Base-by-base conservation (phyloP, 441 rosid genomes). In the Dalechampia spathulata region DNA sequence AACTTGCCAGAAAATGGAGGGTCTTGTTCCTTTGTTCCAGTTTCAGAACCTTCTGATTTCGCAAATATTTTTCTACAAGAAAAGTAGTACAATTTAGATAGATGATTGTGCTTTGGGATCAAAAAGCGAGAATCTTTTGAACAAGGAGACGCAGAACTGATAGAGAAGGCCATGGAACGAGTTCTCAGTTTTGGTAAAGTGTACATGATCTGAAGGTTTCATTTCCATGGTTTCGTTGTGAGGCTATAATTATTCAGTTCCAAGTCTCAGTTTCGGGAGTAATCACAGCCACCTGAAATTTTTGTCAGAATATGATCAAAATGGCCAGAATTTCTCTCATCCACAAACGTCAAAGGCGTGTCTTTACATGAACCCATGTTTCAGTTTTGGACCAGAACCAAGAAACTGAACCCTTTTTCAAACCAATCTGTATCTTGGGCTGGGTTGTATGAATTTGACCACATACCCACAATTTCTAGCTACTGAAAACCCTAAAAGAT, bases 11-110 rank as follows among this genome's bases (percentile, higher is more conserved):
- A 69, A 66, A 69, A 48, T 13, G 74, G 23, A 55, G 72, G 71
- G 25, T 75, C 79, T 64, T 75, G 77, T 34, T 75, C 78, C n/a
- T 78, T 63, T 58, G 71, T 58, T 47, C 82, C 75, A 49, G 63
- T 61, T 61, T 78, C 78, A 58, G 73, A 56, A 23, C 70, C 71
- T 19, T 77, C 76, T 6, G 87, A 65, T 49, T 58, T 83, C 60
- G 83, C 83, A 43, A 69, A 60, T 26, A 75, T 37, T 59, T 52
- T 66, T 37, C 45, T 36, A 52, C 52, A 50, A 44, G 72, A 44
- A 58, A 75, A 42, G 22, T 71, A 37, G 22, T 69, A 40, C 64
- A 55, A 66, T 34, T 72, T 75, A 26, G 52, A 60, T 6, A 27
- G 40, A 58, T 54, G 65, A 10, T 61, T 71, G 55, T 64, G 74